Conservation (phyloP, 2,329 filamentous ascomycete species). For the Talaromyces atroroseus region DNA sequence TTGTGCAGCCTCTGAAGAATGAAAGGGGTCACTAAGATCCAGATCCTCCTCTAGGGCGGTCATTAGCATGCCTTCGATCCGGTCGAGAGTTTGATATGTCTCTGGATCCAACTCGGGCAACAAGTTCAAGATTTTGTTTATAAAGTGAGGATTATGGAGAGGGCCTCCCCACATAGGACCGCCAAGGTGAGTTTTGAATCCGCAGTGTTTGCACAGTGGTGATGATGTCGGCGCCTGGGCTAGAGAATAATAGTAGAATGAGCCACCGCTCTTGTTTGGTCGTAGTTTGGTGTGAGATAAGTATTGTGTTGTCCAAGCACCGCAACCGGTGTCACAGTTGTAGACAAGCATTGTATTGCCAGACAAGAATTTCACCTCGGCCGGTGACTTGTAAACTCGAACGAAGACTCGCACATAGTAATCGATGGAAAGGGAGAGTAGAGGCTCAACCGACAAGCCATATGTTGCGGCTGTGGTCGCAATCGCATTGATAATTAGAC, state of each 20-base stretch:
- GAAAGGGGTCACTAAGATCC: conserved; percentile 16
- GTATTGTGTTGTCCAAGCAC: conserved; percentile 81
- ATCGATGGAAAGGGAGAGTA: conserved; percentile 90
- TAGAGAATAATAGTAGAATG: conserved; percentile 73
- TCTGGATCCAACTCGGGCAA: conserved; percentile 62
- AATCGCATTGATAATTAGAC: conserved; percentile 77
- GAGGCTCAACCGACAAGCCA: conserved; percentile 80
- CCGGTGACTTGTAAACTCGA: conserved; percentile 69
- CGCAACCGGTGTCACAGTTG: conserved; percentile 84
- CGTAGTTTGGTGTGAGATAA: conserved; percentile 64
- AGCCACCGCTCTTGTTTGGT: conserved; percentile 63
- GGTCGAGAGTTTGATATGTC: conserved; percentile 70
- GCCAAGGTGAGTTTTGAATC: conserved; percentile 75
- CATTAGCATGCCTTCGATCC: conserved; percentile 86
- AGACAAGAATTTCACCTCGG: conserved; percentile 82
- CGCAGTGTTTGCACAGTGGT: conserved; percentile 73
- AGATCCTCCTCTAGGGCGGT: conserved; percentile 74
- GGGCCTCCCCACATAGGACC: conserved; percentile 95
- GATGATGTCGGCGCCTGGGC: conserved; percentile 64
- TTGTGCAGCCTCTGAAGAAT: background rate
- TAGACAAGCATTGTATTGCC: conserved; percentile 92
- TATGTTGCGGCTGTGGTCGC: conserved; percentile 77
- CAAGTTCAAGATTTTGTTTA: conserved; percentile 69
- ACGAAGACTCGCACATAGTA: conserved; percentile 92
- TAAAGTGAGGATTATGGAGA: conserved; percentile 77